Evolutionary conservation across 2,329 filamentous ascomycete species (phyloP).

Genomic region (Ophiostoma quercus): DNA sequence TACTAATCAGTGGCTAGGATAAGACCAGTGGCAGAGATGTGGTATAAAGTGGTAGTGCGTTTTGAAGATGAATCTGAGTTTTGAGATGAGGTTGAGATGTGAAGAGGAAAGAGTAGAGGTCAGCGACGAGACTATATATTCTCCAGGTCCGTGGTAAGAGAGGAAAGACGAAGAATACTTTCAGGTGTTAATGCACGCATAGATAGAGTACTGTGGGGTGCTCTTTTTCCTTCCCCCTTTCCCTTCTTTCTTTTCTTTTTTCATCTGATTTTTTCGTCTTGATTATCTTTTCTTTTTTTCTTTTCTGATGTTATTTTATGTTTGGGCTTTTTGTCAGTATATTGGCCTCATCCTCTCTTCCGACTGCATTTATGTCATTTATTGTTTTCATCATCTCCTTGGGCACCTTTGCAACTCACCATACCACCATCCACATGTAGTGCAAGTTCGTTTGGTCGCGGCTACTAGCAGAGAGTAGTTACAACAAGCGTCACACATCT

Average conservation of each 20-base stretch:
- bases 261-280: slow-evolving; percentile 5
- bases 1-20: too few species aligned
- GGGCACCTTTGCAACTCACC: not conserved
- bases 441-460: not conserved
- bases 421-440: not conserved
- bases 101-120: slow-evolving; percentile 13
- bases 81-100: not conserved
- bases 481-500: not conserved
- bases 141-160: slow-evolving; percentile 18
- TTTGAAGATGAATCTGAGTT: too few species aligned
- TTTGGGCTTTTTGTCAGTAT: not conserved
- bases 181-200: slow-evolving; percentile 12
- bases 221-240: not conserved
- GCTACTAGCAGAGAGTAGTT: not conserved
- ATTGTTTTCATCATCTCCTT: not conserved
- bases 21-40: too few species aligned
- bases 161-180: not conserved
- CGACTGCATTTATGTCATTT: not conserved
- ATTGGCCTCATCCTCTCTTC: not conserved
- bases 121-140: slow-evolving; percentile 22
- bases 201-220: not conserved
- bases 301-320: not conserved
- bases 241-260: slow-evolving; percentile 5
- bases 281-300: not conserved
- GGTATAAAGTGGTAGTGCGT: too few species aligned